A percentile compares a stretch with the other conserved stretches of the same genome.
Conservation (phyloP, 768 basidiomycete genomes). For the Hortiboletus campestris region DNA sequence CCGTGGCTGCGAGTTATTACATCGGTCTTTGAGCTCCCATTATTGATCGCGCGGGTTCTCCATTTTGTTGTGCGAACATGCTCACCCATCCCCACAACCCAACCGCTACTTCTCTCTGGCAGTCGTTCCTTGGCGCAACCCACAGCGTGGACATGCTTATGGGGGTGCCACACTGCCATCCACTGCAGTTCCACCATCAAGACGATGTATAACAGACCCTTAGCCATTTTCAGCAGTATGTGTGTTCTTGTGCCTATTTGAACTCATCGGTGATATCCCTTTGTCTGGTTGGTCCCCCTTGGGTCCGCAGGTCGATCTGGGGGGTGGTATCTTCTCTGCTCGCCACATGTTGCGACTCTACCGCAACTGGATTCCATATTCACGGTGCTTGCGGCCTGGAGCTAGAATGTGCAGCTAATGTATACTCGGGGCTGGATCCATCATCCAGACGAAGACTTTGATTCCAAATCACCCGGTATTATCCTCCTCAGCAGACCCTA, state of each 20-base stretch:
- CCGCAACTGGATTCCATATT: background rate
- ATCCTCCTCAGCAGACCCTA: background rate
- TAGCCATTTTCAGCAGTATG: background rate
- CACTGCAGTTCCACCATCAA: background rate
- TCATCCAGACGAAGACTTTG: background rate
- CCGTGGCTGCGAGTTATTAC: background rate
- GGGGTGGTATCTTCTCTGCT: background rate
- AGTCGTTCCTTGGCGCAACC: background rate
- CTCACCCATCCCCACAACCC: background rate
- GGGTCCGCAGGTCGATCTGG: background rate
- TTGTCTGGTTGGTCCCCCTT: background rate
- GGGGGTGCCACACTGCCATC: background rate
- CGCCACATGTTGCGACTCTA: background rate
- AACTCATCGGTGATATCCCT: background rate
- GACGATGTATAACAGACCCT: background rate
- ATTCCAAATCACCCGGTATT: background rate
- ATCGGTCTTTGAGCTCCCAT: conserved; percentile 3
- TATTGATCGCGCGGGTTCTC: background rate
- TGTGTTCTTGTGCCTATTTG: too few species aligned
- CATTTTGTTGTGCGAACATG: background rate
- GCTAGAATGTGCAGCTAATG: background rate
- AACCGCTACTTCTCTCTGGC: background rate
- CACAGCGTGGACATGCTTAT: background rate
- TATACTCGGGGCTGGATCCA: too few species aligned
- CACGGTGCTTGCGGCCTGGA: too few species aligned